Percentiles rank a stretch among this genome's conserved stretches.
These are phyloP conservation scores for Patellifolia procumbens DNA, from an alignment of 179 eudicot genomes.

Conservation along the genomic window DNA sequence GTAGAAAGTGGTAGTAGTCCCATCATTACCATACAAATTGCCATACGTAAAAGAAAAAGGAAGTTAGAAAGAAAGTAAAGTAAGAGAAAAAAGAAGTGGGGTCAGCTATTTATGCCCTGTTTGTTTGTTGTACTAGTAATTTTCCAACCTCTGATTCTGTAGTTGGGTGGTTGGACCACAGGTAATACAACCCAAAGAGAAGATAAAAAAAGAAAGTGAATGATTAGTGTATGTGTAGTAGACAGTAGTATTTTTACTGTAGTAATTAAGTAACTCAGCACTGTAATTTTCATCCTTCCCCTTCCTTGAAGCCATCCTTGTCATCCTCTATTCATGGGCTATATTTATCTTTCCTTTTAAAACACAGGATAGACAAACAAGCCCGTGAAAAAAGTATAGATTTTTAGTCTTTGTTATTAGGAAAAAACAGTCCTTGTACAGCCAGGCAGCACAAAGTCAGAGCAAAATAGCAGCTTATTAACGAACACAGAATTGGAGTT, in stretches of 20 bases:
- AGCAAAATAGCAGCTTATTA: constrained; percentile 24
- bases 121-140: constrained; percentile 40
- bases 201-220: constrained; percentile 20
- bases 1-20: constrained; percentile 26
- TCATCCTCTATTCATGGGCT: constrained; percentile 21
- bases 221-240: constrained; percentile 38
- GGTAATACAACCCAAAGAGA: constrained; percentile 29
- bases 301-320: constrained; percentile 18
- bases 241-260: constrained; percentile 10
- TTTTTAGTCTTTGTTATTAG: constrained; percentile 26
- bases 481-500: constrained; percentile 25
- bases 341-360: background rate
- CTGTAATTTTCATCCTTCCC: constrained; percentile 40
- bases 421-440: constrained; percentile 34
- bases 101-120: constrained; percentile 36
- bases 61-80: constrained; percentile 23
- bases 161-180: constrained; percentile 32
- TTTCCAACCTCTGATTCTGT: constrained; percentile 26
- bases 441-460: constrained; percentile 32
- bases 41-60: constrained; percentile 39
- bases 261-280: constrained; percentile 10
- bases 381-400: constrained; percentile 11
- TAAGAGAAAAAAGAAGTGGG: constrained; percentile 32
- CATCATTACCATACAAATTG: constrained; percentile 49
- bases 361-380: constrained; percentile 12